phyloP scores from a whole-genome alignment of 352 stramenopile species.

The Thraustochytrium striatum region DNA sequence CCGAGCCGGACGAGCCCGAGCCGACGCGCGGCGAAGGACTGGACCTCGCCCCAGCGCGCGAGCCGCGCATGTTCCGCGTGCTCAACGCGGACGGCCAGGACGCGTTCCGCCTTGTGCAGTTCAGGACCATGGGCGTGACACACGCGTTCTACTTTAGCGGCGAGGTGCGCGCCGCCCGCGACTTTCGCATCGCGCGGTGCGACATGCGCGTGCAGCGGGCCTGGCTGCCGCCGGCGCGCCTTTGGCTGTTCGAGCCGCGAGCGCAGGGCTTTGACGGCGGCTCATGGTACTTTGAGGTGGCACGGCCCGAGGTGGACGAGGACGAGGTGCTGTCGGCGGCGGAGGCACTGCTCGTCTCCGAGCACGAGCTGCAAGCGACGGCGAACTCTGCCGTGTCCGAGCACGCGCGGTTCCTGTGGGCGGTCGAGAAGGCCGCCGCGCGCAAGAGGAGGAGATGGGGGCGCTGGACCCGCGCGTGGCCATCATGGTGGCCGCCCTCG shows the following conservation, averaged over 20 bases:
- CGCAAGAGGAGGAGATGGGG: neutral
- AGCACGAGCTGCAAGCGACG: neutral
- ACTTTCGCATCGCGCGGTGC: neutral
- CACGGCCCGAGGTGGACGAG: neutral
- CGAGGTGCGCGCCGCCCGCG: neutral
- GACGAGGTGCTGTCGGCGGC: neutral
- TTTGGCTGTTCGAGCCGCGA: slow-evolving; percentile 40
- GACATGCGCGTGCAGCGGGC: slow-evolving; percentile 17
- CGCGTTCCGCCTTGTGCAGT: slow-evolving; percentile 1
- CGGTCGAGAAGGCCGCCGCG: slow-evolving; percentile 2
- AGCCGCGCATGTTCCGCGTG: neutral
- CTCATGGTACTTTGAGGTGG: slow-evolving; percentile 37
- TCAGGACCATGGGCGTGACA: neutral
- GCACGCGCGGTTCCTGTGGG: slow-evolving; percentile 7
- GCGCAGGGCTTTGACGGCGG: neutral
- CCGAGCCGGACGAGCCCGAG: too few relatives aligned
- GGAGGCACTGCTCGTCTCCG: neutral
- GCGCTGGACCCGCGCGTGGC: slow-evolving; percentile 8
- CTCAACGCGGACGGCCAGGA: neutral
- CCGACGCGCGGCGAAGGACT: too few relatives aligned
- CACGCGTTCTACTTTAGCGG: slow-evolving; percentile 13
- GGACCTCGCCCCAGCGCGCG: neutral
- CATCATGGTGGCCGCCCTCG: slow-evolving; percentile 15
- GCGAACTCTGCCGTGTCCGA: neutral
- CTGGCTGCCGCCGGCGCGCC: neutral